Base-by-base conservation (phyloP, 1,139 yeast species). In the Blastobotrys malaysiensis region DNA sequence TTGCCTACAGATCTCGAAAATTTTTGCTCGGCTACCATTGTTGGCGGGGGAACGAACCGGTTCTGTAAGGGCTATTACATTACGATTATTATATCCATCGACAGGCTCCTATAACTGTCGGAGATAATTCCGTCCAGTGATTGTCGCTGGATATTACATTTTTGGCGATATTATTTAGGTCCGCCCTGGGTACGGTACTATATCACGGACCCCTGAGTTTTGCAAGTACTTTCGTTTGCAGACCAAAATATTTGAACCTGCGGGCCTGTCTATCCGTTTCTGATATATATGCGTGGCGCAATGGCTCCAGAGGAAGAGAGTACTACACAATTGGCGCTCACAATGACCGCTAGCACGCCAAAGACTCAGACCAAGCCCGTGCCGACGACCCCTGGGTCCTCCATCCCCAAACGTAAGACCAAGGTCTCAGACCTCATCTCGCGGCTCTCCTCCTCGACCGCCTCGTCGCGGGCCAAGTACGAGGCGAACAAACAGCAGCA, bases 391-490 rank as follows among this genome's bases (percentile, higher is more conserved):
- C 39, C 55, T 19, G 27, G 49, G 13, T 22, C 51, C 13, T 50
- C 53, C 46, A 46, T 50, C 7, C 55, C 58, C 7, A 61, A 57
- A 45, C 56, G 61, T 5, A 55, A 62, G 52, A 63, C 65, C 19
- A 55, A 61, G 50, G 63, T 66, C 20, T 62, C 68, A 5, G 67
- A 65, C 48, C 50, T 66, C 46, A 61, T 66, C 19, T 62, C 67
- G 9, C 56, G 69, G 5, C 55, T 66, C 44, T 63, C 67, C 3
- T 57, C 64, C 18, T 63, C 68, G 13, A 64, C 69, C 1, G 66
- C 65, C 5, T 55, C 69, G 18, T 62, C 68, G 5, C 56, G 68
- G 14, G 68, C 68, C 21, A 65, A 65, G 49, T 57, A 58, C 19
- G 63, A 60, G 48, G 52, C 58, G 3, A 24, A 52, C 18, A 31